Evolutionary conservation across 2,329 filamentous ascomycete species (phyloP).

Genomic region (Pochonia chlamydosporia): DNA sequence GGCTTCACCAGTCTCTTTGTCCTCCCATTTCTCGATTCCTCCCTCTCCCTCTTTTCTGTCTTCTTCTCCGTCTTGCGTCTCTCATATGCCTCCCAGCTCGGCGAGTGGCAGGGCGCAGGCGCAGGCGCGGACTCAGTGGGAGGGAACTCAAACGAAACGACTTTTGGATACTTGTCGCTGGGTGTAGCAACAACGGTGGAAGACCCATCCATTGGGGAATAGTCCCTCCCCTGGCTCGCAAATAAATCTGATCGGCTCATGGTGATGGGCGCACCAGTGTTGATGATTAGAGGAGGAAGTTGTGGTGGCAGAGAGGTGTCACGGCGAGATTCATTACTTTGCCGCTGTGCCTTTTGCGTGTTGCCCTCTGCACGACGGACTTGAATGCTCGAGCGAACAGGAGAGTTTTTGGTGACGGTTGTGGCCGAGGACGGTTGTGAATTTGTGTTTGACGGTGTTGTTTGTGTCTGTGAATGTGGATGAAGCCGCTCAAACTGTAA

Average conservation of each 20-base stretch:
- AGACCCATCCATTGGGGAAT: not conserved
- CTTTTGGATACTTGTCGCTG: constrained; percentile 20
- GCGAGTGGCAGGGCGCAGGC: constrained; percentile 54
- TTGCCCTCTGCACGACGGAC: constrained; percentile 7
- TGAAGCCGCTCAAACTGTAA: constrained; percentile 16
- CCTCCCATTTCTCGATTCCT: constrained; percentile 17
- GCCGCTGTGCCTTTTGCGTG: constrained; percentile 4
- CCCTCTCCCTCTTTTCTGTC: constrained; percentile 26
- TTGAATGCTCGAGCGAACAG: constrained; percentile 11
- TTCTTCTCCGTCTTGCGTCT: constrained; percentile 50
- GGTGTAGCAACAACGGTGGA: constrained; percentile 8
- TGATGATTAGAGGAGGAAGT: constrained; percentile 12
- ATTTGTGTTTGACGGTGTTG: constrained; percentile 3
- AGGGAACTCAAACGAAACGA: constrained; percentile 25
- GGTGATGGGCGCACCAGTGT: constrained; percentile 6
- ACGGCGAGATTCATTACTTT: constrained; percentile 1
- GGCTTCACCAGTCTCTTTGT: constrained; percentile 23
- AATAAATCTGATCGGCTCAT: constrained; percentile 6
- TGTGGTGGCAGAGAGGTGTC: constrained; percentile 7
- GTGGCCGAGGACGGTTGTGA: not conserved
- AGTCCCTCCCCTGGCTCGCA: constrained; percentile 8
- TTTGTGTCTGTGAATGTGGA: constrained; percentile 1
- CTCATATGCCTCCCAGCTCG: constrained; percentile 54
- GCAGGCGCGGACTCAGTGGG: constrained; percentile 23
- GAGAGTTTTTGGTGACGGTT: constrained; percentile 1